Base-by-base conservation (phyloP, 192 early-diverging fungal genomes). In the Entomortierella beljakovae region DNA sequence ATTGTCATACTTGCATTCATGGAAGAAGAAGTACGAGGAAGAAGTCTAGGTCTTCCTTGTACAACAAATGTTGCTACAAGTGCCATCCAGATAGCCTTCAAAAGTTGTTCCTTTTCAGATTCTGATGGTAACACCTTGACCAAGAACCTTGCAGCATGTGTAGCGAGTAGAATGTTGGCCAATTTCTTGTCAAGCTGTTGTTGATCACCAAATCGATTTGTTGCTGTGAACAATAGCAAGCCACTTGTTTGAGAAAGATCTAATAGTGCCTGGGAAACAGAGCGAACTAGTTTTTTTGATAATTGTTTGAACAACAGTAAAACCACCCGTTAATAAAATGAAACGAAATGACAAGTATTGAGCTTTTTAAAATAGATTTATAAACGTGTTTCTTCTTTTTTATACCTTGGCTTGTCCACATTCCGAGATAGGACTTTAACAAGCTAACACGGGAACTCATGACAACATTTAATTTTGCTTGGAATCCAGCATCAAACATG, bases 11-110 rank as follows among this genome's bases (percentile, higher is more conserved):
- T n/a, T n/a, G 54, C 22, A n/a, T 62, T 57, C 34, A 58, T n/a
- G 18, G 62, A 46, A 35, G 68, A 50, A 1, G 26, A 25, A 5
- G 33, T 46, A 2, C 26, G 58, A 16, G 18, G 33, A 15, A 50
- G 20, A 37, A 74, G 13, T 26, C 55, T 74, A 23, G 64, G 72
- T 32, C 72, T 28, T 1, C 72, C 72, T n/a, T 76, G 72, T 1
- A 76, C 72, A 29, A 76, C 72, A 60, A 61, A 76, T 0, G 64
- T 76, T n/a, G 72, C 72, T 25, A 68, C 72, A 50, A 76, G 46
- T 11, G 72, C 67, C 72, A 76, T 76, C 72, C 72, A 76, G 37
- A 76, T 62, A 18, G 64, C 72, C 60, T 68, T 76, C 42, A 76
- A 29, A 25, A 76, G 31, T 26, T 76, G 62, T 46, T 76, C 64